Percentiles rank a stretch among this genome's conserved stretches.
Conservation (phyloP, 1,284 basidiomycete species). For the Rhodotorula sp. region DNA sequence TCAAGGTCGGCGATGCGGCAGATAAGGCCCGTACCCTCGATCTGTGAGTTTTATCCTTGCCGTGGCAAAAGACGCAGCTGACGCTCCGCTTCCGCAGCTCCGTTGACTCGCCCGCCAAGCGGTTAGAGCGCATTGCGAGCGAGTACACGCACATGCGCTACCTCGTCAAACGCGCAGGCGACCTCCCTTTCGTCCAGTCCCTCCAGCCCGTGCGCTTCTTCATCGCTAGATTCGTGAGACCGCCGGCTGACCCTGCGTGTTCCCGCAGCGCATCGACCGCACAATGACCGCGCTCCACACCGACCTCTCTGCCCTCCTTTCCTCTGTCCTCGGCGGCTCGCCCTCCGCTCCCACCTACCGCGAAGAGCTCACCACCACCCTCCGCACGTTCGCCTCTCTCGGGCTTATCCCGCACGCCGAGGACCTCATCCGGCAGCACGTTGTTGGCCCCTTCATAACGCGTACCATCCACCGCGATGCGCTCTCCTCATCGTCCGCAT, state of each 20-base stretch:
- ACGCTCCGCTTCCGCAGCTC: background rate
- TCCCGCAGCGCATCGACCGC: slow-evolving; percentile 69
- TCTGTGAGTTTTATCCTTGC: background rate
- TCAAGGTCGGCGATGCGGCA: slow-evolving; percentile 24
- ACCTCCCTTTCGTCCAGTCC: slow-evolving; percentile 74
- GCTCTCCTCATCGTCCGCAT: slow-evolving; percentile 48
- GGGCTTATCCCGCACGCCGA: slow-evolving; percentile 81
- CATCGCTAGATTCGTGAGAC: no score
- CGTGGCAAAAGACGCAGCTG: background rate
- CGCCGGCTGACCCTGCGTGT: background rate
- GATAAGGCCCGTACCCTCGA: slow-evolving; percentile 13
- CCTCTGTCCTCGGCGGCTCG: slow-evolving; percentile 53
- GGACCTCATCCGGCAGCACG: slow-evolving; percentile 70
- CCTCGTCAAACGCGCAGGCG: slow-evolving; percentile 75
- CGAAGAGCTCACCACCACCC: slow-evolving; percentile 36
- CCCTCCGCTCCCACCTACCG: slow-evolving; percentile 22
- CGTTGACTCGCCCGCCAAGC: slow-evolving; percentile 60
- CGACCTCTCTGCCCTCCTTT: slow-evolving; percentile 78
- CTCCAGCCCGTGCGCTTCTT: slow-evolving; percentile 72
- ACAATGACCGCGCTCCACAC: slow-evolving; percentile 77
- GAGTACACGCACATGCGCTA: slow-evolving; percentile 94
- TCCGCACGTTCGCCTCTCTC: slow-evolving; percentile 78
- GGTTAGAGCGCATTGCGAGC: slow-evolving; percentile 74
- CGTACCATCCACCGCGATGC: slow-evolving; percentile 72
- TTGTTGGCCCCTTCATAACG: slow-evolving; percentile 73